phyloP scores from a whole-genome alignment of 257 asterid genomes.

The Coffea eugenioides region DNA sequence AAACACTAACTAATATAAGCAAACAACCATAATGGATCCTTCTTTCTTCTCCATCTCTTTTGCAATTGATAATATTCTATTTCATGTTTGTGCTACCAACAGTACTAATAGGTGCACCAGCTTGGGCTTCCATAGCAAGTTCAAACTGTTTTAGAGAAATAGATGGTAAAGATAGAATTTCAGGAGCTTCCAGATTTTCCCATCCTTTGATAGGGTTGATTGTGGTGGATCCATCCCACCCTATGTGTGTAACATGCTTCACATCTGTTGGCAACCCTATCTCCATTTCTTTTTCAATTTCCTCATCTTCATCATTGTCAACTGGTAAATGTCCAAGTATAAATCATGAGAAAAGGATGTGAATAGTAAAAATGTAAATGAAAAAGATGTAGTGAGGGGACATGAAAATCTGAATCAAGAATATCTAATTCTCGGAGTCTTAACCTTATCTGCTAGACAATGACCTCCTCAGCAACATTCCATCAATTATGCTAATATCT shows the following conservation, averaged over 20 bases:
- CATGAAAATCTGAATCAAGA: too few species aligned
- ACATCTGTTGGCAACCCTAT: constrained; percentile 49
- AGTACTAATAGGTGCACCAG: constrained; percentile 15
- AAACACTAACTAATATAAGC: background rate
- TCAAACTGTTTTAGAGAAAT: constrained; percentile 54
- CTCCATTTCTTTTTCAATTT: constrained; percentile 28
- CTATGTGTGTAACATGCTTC: constrained; percentile 44
- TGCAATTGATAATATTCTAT: background rate
- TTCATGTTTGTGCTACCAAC: background rate
- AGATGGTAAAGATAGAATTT: constrained; percentile 43
- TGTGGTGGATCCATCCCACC: constrained; percentile 39
- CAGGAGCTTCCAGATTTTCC: constrained; percentile 37
- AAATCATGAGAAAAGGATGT: background rate
- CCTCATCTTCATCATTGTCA: constrained; percentile 23
- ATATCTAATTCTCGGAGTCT: too few species aligned
- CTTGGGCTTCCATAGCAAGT: constrained; percentile 60
- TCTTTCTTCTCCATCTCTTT: background rate
- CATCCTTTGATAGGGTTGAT: constrained; percentile 36
- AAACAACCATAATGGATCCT: background rate
- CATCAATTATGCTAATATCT: too few species aligned
- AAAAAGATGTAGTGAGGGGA: background rate
- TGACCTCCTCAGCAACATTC: too few species aligned
- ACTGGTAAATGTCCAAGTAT: constrained; percentile 5
- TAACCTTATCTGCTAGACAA: too few species aligned
- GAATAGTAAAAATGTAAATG: background rate